Evolutionary conservation across 1,139 yeast species (phyloP).

Genomic region (Candida sanyaensis): DNA sequence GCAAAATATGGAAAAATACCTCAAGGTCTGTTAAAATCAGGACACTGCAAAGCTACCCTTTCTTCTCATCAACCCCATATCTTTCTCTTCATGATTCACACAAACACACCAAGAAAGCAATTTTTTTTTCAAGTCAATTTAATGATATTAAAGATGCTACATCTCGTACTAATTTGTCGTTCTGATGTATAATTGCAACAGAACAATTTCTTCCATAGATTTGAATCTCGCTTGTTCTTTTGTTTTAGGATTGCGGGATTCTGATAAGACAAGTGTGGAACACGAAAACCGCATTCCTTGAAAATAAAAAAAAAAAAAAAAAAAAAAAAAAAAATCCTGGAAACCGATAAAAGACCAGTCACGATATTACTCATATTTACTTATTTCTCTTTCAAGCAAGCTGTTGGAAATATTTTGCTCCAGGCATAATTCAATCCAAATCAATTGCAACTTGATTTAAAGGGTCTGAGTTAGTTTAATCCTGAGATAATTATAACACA

Average conservation of each 20-base stretch:
- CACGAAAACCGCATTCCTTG: conserved; percentile 1
- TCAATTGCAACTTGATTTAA: conserved; percentile 7
- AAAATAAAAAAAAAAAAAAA: background rate
- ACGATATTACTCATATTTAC: conserved; percentile 3
- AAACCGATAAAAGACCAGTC: background rate
- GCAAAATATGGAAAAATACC: background rate
- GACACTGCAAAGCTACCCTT: background rate
- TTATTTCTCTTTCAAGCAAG: conserved; percentile 8
- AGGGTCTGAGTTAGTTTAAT: conserved; percentile 7
- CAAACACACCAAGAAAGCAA: background rate
- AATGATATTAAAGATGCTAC: too few relatives aligned
- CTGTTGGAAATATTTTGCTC: conserved; percentile 8
- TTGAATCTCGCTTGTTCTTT: background rate
- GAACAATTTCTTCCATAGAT: background rate
- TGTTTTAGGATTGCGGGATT: background rate
- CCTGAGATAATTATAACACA: too few relatives aligned
- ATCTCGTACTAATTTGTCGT: too few relatives aligned
- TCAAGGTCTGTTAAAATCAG: background rate
- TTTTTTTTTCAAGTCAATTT: too few relatives aligned
- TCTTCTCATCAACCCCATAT: too few relatives aligned
- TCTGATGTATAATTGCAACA: too few relatives aligned
- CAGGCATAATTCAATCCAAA: conserved; percentile 11
- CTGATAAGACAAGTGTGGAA: conserved; percentile 2
- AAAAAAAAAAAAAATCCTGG: background rate
- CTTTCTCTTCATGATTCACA: background rate